Evolutionary conservation across 2,329 filamentous ascomycete species (phyloP).

Genomic region (Sclerotinia sclerotiorum): DNA sequence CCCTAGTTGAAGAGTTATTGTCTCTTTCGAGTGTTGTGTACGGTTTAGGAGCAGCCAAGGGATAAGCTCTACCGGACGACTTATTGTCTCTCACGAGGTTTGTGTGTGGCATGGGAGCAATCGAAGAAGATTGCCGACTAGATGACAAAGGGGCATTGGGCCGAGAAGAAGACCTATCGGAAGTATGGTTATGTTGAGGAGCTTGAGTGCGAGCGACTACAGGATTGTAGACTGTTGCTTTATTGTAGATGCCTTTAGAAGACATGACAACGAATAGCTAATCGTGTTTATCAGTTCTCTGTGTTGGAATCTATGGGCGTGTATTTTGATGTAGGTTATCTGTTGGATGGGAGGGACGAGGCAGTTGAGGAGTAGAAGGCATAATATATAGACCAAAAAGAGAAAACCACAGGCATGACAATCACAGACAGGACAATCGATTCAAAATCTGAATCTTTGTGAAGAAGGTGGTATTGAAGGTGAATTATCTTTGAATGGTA

Average conservation of each 20-base stretch:
- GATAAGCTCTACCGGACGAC: neutral
- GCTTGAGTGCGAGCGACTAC: neutral
- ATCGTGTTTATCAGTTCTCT: neutral
- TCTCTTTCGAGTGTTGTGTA: constrained; percentile 1
- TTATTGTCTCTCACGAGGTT: constrained; percentile 2
- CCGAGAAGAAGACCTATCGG: neutral
- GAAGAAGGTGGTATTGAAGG: neutral
- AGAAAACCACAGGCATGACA: neutral
- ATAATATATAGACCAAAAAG: neutral
- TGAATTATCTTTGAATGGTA: neutral
- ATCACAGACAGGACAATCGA: neutral
- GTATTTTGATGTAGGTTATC: neutral
- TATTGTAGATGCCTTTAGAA: constrained; percentile 15
- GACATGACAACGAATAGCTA: constrained; percentile 7
- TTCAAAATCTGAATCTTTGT: neutral
- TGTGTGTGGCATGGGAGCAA: neutral
- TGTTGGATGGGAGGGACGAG: neutral
- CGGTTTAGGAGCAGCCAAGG: neutral
- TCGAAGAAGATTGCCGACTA: neutral
- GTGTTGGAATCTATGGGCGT: neutral
- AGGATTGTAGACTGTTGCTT: constrained; percentile 1
- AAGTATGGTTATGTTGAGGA: neutral
- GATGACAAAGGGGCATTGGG: neutral
- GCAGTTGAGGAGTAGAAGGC: neutral
- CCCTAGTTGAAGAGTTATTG: neutral